Evolutionary conservation across 257 asterid genomes (phyloP), one percentile per base, ranked within the genome.

Genomic region (Dorcoceras hygrometricum): DNA sequence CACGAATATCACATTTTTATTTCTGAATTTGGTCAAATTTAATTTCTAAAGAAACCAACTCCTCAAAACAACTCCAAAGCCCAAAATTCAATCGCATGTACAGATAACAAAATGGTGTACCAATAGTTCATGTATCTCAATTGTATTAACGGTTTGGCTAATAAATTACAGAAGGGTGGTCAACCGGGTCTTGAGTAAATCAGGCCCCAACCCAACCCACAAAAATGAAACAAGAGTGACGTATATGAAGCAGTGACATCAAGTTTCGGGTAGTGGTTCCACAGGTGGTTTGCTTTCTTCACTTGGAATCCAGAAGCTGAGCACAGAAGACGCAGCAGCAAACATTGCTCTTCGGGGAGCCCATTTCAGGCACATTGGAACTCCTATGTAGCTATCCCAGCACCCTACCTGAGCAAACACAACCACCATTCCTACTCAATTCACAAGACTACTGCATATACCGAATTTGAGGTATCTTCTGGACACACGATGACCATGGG

Each of bases 331-430:
- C 51, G 99, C 84, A 64, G 96, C 96, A 34, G 78, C 98, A 71
- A 94, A 87, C 96, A 90, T 87, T 22, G 73, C 87, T 64, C 96
- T 80, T 18, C 91, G 89, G 2, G 97, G 97, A 5, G 97, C 96
- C 99, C 99, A 94, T 76, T 74, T 94, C 67, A 94, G 75, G 81
- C 96, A 88, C 19, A 91, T 71, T 4, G 91, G 72, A 19, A 81
- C 84, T 1, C 99, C 96, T 59, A 87, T 79, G 82, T 83, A 66
- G 86, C 89, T 88, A 43, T 94, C 97, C 87, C 91, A 78, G n/a
- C 80, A 66, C 5, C 86, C 90, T 68, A 87, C 85, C 96, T 94
- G 77, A 50, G 12, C 46, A 74, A 24, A 46, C 26, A 53, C 29
- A 66, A n/a, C 20, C 36, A 23, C 36, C 53, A 46, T 46, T 46